Evolutionary conservation across 139 green algal species (phyloP), one percentile per base, ranked within the genome.

Genomic region (Picochlorum sp.): DNA sequence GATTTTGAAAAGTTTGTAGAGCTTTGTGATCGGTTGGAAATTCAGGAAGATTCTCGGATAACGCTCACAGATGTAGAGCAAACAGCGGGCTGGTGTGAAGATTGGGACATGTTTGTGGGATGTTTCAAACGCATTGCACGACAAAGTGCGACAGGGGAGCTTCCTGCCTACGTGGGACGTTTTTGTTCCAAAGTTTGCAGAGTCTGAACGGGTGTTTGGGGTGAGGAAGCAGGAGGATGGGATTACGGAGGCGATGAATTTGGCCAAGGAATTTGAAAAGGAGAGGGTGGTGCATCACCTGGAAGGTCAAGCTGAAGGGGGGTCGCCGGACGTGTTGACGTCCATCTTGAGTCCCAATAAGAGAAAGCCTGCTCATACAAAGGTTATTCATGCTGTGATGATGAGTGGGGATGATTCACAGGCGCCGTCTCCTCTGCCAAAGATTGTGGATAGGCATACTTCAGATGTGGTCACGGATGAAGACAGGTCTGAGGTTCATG

Each of bases 381-480:
- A 55, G n/a, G 10, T 66, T 18, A 56, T 66, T 16, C 52, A 66
- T 44, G 34, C 60, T 45, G 15, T 66, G n/a, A 66, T 66, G 37
- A 41, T 21, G 15, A 44, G 13, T 26, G 31, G 3, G 14, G 23
- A 7, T 56, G 34, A 41, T 41, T 41, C 34, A 11, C 34, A 41
- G 34, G 34, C 14, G n/a, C 16, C 11, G 1, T 54, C 47, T 26
- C 47, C 47, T 9, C 6, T 54, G 2, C 47, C 47, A 20, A 54
- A 54, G 47, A 54, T 54, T 54, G 16, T 54, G n/a, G 47, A 54
- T 54, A 54, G 18, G n/a, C 16, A 13, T 54, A 21, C 5, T 54
- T 9, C 18, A 26, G 18, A 20, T 21, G 47, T 51, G 14, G 15
- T 20, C 15, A 51, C n/a, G 16, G 13, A 54, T 54, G 6, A 41